Conservation (phyloP, 177 flowering plant species). For the Telopea speciosissima region DNA sequence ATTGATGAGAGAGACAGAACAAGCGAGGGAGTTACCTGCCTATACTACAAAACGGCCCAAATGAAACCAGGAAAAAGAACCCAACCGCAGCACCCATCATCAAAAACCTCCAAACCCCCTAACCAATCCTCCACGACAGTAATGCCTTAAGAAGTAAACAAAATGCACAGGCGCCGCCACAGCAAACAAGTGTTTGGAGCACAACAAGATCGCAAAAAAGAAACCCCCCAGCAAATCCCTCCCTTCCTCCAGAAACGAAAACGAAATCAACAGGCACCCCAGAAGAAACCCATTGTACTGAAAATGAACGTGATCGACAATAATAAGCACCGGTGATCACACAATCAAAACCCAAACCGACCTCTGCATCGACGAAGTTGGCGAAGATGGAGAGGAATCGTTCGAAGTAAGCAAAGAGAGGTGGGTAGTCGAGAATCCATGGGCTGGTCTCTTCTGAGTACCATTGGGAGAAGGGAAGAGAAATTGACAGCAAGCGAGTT, state of each 20-base stretch:
- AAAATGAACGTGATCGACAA: background rate
- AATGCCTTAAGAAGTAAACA: background rate
- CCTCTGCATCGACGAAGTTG: slow-evolving; percentile 38
- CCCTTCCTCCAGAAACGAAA: slow-evolving; percentile 25
- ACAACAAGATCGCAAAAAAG: background rate
- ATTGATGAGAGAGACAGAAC: background rate
- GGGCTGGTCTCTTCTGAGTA: slow-evolving; percentile 78
- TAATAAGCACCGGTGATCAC: too few relatives aligned
- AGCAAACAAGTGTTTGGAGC: slow-evolving; percentile 61
- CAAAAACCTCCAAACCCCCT: background rate
- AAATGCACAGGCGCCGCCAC: background rate
- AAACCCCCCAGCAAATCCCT: background rate
- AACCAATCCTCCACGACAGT: background rate
- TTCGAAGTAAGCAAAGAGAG: slow-evolving; percentile 86
- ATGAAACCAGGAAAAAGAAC: slow-evolving; percentile 33
- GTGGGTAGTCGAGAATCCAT: slow-evolving; percentile 99
- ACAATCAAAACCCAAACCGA: too few relatives aligned
- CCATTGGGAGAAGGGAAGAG: slow-evolving; percentile 70
- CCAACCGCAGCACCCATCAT: background rate
- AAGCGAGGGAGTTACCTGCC: slow-evolving; percentile 47
- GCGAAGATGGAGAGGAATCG: slow-evolving; percentile 68
- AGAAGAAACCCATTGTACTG: background rate
- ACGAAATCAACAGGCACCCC: slow-evolving; percentile 28
- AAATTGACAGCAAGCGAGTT: slow-evolving; percentile 82
- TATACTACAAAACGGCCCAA: slow-evolving; percentile 82